These are phyloP conservation scores for Tephrocybe sp. DNA, from an alignment of 768 basidiomycete genomes.

Conservation along the genomic window DNA sequence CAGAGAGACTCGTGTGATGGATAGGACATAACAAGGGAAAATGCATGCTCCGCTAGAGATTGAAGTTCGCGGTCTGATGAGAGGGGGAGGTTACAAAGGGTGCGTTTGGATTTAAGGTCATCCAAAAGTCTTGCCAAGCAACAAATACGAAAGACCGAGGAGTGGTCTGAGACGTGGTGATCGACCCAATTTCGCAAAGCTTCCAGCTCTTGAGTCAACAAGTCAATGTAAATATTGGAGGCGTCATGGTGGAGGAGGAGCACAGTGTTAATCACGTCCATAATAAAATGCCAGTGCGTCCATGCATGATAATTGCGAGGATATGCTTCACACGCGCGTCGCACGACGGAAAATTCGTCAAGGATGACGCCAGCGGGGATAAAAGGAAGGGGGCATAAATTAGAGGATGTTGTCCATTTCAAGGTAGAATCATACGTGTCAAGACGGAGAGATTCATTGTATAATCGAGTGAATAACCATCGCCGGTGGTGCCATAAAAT, in stretches of 20 bases:
- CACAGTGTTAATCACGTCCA: conserved; percentile 29
- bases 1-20: conserved; percentile 63
- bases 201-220: conserved; percentile 37
- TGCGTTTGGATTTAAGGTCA: conserved; percentile 11
- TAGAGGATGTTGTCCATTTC: conserved; percentile 24
- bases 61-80: conserved; percentile 3
- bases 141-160: conserved; percentile 56
- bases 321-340: conserved; percentile 55
- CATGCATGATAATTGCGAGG: conserved; percentile 77
- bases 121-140: conserved; percentile 30
- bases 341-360: conserved; percentile 46
- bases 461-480: conserved; percentile 50
- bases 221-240: conserved; percentile 20
- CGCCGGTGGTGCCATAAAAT: conserved; percentile 69
- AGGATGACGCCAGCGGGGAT: conserved; percentile 34
- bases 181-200: conserved; percentile 52
- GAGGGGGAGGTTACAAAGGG: background rate
- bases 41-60: conserved; percentile 37
- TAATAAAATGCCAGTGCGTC: conserved; percentile 55
- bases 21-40: conserved; percentile 45
- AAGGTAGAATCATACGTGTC: background rate
- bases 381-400: conserved; percentile 24
- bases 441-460: conserved; percentile 17
- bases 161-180: conserved; percentile 64
- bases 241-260: conserved; percentile 13